Evolutionary conservation across 1,284 basidiomycete species (phyloP).

Genomic region (Melampsora abietis-canadensis): DNA sequence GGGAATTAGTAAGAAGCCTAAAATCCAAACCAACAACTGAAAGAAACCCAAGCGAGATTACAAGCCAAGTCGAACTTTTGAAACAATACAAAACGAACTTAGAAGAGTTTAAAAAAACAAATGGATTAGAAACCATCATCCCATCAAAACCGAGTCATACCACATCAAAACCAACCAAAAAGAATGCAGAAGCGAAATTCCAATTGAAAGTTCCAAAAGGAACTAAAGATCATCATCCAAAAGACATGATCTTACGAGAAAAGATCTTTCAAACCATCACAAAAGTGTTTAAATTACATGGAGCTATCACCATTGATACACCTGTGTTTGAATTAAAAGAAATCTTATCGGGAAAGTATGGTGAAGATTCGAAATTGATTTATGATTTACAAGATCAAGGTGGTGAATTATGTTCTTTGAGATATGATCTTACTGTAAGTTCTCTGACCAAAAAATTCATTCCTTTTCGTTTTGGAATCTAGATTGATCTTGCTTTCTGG

Average conservation of each 20-base stretch:
- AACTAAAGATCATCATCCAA: constrained; percentile 89
- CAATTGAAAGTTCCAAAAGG: constrained; percentile 61
- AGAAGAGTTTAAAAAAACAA: constrained; percentile 10
- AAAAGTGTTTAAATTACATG: constrained; percentile 81
- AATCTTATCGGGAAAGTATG: constrained; percentile 53
- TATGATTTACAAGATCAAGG: constrained; percentile 98
- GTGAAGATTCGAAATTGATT: constrained; percentile 93
- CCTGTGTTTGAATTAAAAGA: constrained; percentile 54
- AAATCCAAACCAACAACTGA: constrained; percentile 9
- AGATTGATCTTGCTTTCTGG: constrained; percentile 3
- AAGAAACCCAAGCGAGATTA: constrained; percentile 2
- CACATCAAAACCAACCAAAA: neutral
- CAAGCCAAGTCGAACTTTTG: constrained; percentile 11
- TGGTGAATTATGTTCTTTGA: constrained; percentile 89
- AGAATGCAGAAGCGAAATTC: constrained; percentile 6
- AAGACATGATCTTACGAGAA: constrained; percentile 88
- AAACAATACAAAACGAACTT: constrained; percentile 17
- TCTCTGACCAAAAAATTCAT: neutral
- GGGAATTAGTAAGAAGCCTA: constrained; percentile 11
- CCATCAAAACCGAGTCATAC: neutral
- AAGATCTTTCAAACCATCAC: constrained; percentile 86
- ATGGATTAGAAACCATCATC: neutral
- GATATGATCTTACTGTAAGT: constrained; percentile 87
- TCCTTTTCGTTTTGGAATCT: neutral
- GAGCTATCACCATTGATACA: constrained; percentile 66